phyloP scores from a whole-genome alignment of 2,329 filamentous ascomycete genomes.

The Grosmannia huntii region DNA sequence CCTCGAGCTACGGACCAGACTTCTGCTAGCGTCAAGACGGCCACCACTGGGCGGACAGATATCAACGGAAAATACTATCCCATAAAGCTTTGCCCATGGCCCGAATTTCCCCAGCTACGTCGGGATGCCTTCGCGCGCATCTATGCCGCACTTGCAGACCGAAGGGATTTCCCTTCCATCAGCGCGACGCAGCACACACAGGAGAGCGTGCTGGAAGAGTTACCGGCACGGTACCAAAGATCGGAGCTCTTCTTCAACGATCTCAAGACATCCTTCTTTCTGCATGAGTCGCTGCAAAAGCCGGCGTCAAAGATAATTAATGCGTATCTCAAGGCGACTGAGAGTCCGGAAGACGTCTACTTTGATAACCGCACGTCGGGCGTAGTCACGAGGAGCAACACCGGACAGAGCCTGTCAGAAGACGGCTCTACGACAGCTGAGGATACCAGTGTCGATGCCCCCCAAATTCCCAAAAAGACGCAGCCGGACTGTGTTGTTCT shows the following conservation, averaged over 20 bases:
- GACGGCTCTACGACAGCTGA: not conserved
- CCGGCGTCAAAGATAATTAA: not conserved
- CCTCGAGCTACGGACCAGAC: not conserved
- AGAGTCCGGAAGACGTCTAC: not conserved
- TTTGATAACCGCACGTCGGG: not conserved
- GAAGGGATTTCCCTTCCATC: not conserved
- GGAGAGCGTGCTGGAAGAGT: not conserved
- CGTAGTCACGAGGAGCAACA: not conserved
- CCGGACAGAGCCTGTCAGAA: not conserved
- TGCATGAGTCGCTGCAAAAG: not conserved
- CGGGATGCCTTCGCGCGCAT: not conserved
- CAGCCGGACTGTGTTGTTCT: not conserved
- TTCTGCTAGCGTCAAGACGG: not conserved
- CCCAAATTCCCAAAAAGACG: not conserved
- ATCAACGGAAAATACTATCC: conserved; percentile 1
- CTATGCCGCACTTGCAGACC: not conserved
- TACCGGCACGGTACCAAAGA: not conserved
- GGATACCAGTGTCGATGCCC: not conserved
- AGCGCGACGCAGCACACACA: not conserved
- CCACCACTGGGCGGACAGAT: not conserved
- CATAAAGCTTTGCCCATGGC: not conserved
- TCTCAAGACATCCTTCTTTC: not conserved
- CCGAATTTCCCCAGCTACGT: not conserved
- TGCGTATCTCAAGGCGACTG: not conserved
- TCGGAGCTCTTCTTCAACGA: not conserved